Conservation (phyloP, 306 rosid species). For the Sophora flavescens region DNA sequence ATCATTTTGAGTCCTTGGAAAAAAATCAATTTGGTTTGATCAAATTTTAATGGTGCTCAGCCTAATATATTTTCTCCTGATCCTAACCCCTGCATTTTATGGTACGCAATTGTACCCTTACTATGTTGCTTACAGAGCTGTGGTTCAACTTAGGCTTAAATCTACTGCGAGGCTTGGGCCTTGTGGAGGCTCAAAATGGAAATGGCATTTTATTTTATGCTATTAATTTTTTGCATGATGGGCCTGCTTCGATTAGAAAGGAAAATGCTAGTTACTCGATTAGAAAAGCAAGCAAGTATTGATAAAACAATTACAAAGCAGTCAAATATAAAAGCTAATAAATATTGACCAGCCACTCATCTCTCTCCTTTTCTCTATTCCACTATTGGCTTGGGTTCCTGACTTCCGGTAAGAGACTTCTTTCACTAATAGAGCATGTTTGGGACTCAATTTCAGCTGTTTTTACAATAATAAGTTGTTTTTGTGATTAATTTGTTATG, state of each 20-base stretch:
- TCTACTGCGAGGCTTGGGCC: not conserved
- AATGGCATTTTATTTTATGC: not conserved
- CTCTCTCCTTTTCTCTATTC: too few species aligned
- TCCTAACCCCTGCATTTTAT: not conserved
- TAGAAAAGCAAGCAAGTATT: not conserved
- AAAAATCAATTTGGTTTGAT: not conserved
- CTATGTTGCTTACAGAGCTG: too few species aligned
- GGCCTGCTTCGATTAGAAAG: not conserved
- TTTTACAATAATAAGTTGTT: too few species aligned
- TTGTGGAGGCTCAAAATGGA: not conserved
- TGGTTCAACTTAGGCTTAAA: not conserved
- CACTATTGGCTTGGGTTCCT: too few species aligned
- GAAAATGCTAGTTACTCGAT: not conserved
- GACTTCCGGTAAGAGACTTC: too few species aligned
- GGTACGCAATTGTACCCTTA: too few species aligned
- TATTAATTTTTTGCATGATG: not conserved
- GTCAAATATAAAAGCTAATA: not conserved
- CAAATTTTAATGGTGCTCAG: not conserved
- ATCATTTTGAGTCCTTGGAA: not conserved
- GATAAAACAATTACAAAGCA: not conserved
- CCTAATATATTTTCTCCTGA: not conserved
- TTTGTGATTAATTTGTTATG: too few species aligned
- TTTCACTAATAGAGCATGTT: too few species aligned
- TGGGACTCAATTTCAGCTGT: too few species aligned
- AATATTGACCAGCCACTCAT: too few species aligned